These are phyloP conservation scores for Mycena belliarum DNA, from an alignment of 768 basidiomycete genomes.

Conservation along the genomic window DNA sequence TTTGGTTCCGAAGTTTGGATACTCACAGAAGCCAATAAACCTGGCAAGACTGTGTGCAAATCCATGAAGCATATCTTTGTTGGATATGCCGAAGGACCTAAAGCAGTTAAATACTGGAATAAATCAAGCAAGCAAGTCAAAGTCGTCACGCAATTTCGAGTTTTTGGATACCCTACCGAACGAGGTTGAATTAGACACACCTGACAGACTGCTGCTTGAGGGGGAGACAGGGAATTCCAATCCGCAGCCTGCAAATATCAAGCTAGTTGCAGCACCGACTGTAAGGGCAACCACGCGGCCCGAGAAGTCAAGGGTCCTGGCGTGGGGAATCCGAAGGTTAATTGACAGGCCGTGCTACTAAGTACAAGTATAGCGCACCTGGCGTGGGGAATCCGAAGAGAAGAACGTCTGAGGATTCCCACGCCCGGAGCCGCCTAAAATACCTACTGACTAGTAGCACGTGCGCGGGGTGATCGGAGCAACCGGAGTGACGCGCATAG, in stretches of 20 bases:
- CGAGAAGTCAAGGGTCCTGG: no score
- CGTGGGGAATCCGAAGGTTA: no score
- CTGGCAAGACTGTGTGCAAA: not conserved
- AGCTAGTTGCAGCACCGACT: conserved; percentile 3
- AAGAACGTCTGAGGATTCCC: no score
- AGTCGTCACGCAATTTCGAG: not conserved
- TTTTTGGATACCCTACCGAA: not conserved
- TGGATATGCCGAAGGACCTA: not conserved
- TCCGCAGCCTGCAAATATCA: conserved; percentile 3
- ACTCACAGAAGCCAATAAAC: not conserved
- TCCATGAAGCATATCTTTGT: not conserved
- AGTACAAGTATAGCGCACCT: no score
- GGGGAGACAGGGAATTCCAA: conserved; percentile 8
- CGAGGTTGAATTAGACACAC: not conserved
- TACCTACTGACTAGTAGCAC: no score
- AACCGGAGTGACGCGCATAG: no score
- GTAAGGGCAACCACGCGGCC: no score
- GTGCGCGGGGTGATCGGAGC: no score
- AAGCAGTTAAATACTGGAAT: not conserved
- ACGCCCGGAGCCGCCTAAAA: no score
- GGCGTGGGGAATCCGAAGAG: no score
- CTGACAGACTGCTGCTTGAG: conserved; percentile 8
- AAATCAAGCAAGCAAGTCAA: not conserved
- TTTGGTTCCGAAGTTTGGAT: conserved; percentile 8
- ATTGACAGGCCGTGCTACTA: no score